These are phyloP conservation scores for Delonix regia DNA, from an alignment of 306 rosid genomes.

Conservation along the genomic window DNA sequence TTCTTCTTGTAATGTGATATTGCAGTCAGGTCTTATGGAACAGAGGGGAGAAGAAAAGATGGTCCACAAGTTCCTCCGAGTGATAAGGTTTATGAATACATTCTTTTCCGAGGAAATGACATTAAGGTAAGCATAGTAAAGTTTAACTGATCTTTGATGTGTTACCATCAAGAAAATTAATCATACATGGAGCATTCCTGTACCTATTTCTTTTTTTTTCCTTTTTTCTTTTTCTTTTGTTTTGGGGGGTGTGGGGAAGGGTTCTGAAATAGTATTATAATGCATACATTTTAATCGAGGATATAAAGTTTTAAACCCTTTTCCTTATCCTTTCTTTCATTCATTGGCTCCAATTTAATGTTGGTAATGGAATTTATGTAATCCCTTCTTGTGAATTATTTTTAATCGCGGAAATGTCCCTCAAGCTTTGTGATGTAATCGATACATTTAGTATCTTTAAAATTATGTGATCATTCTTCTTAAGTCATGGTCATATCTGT, in stretches of 20 bases:
- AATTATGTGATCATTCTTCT: constrained; percentile 1
- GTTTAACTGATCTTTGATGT: not conserved
- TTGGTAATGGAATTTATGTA: not conserved
- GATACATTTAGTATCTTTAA: constrained; percentile 12
- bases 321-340: not conserved
- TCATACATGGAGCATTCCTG: constrained; percentile 6
- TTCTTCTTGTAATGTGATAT: constrained; percentile 31
- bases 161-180: not conserved
- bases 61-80: constrained; percentile 72
- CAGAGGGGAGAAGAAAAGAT: constrained; percentile 79
- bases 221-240: too few relatives aligned
- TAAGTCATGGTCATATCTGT: not conserved
- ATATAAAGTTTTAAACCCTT: not conserved
- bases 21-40: constrained; percentile 79
- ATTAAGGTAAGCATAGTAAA: constrained; percentile 57
- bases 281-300: not conserved
- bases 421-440: constrained; percentile 6
- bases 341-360: not conserved
- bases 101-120: constrained; percentile 72
- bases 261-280: not conserved
- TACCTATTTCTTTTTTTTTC: not conserved
- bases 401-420: not conserved
- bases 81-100: constrained; percentile 71
- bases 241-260: not conserved
- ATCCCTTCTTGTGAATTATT: not conserved